A percentile compares a stretch with the other conserved stretches of the same genome.
These are phyloP conservation scores for Alternaria consortialis DNA, from an alignment of 2,329 filamentous ascomycete genomes.

Conservation along the genomic window DNA sequence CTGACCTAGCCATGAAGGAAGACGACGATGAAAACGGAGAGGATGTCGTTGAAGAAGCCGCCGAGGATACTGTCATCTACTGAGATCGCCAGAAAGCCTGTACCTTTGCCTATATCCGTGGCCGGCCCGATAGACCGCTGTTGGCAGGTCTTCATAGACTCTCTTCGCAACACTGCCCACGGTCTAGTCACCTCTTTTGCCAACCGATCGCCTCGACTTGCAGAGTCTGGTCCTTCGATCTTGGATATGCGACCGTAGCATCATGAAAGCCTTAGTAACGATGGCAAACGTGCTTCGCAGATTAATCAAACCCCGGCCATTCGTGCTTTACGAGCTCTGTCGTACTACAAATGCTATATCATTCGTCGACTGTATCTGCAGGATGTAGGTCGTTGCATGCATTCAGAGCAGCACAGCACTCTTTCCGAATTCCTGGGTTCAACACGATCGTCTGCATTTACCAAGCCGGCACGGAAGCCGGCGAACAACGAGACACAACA, in stretches of 20 bases:
- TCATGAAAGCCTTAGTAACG: neutral
- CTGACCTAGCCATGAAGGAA: conserved; percentile 53
- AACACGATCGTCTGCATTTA: conserved; percentile 1
- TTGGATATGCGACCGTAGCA: neutral
- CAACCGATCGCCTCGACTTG: neutral
- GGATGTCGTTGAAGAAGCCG: conserved; percentile 77
- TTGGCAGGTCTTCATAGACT: neutral
- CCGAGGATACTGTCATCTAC: conserved; percentile 93
- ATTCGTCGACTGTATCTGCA: neutral
- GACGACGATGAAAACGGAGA: conserved; percentile 75
- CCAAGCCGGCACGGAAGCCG: conserved; percentile 28
- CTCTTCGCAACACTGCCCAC: neutral
- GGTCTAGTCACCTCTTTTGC: neutral
- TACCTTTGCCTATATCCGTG: neutral
- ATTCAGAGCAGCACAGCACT: neutral
- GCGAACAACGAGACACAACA: conserved; percentile 13
- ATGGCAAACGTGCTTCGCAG: neutral
- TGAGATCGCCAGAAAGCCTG: conserved; percentile 54
- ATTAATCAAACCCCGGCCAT: neutral
- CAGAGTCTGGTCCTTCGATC: neutral
- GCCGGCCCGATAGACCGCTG: conserved; percentile 1
- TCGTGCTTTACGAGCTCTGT: neutral
- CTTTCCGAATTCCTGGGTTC: neutral
- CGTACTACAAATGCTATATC: neutral
- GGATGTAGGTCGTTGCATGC: neutral